A percentile compares a stretch with the other conserved stretches of the same genome.
Conservation (phyloP, 352 stramenopile species). For the Phytophthora colocasiae region DNA sequence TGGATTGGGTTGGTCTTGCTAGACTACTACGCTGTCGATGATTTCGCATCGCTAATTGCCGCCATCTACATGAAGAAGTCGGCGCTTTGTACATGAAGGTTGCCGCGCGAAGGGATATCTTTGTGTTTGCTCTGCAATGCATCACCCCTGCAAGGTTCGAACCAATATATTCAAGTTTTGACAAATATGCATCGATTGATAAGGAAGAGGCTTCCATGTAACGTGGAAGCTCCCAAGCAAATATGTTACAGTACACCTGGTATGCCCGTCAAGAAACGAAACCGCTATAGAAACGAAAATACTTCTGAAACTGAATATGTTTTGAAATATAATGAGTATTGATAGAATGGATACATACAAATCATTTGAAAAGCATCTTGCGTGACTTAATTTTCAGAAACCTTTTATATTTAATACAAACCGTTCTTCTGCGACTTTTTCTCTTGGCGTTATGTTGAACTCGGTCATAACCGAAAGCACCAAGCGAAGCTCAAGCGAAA, state of each 20-base stretch:
- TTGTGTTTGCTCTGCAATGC: neutral
- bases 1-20: conserved; percentile 15
- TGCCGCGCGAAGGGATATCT: neutral
- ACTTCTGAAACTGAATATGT: too few relatives aligned
- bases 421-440: conserved; percentile 13
- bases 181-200: neutral
- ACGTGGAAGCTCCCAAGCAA: neutral
- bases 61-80: neutral
- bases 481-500: conserved; percentile 24
- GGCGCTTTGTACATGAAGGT: neutral
- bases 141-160: neutral
- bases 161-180: conserved; percentile 33
- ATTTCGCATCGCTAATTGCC: neutral
- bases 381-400: conserved; percentile 2
- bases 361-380: too few relatives aligned
- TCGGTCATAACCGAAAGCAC: conserved; percentile 28
- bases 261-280: neutral
- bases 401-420: conserved; percentile 11
- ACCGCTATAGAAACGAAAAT: conserved; percentile 5
- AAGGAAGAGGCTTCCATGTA: too few relatives aligned
- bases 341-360: too few relatives aligned
- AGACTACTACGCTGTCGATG: conserved; percentile 19
- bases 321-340: too few relatives aligned
- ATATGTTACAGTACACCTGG: neutral
- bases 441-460: conserved; percentile 22